These are phyloP conservation scores for Grammothele lineata DNA, from an alignment of 768 basidiomycete genomes.

Conservation along the genomic window DNA sequence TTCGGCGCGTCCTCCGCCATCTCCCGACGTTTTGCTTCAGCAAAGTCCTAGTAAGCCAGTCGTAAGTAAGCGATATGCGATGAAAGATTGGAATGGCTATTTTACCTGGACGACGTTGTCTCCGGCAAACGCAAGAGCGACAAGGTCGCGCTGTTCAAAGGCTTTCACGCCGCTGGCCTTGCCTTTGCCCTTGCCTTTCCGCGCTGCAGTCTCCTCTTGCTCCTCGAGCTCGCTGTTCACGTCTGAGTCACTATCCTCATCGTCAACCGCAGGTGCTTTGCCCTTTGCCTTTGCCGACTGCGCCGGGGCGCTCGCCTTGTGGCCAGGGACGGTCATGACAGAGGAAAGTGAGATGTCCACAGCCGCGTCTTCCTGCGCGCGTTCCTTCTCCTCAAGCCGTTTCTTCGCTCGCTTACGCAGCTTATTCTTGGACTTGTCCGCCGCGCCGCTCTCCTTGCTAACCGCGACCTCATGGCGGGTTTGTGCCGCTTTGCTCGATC, in stretches of 20 bases:
- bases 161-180: constrained; percentile 46
- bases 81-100: too few species aligned
- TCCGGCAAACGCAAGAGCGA: constrained; percentile 93
- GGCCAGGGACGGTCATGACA: constrained; percentile 32
- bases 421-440: constrained; percentile 68
- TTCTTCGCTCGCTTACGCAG: constrained; percentile 64
- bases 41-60: constrained; percentile 67
- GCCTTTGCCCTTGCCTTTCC: constrained; percentile 37
- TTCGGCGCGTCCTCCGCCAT: constrained; percentile 84
- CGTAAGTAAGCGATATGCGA: too few species aligned
- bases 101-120: constrained; percentile 89
- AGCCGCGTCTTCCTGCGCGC: constrained; percentile 65
- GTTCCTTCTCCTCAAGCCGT: constrained; percentile 50
- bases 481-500: constrained; percentile 46
- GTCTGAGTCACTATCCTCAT: constrained; percentile 44
- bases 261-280: neutral
- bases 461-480: constrained; percentile 74
- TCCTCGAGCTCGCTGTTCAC: constrained; percentile 65
- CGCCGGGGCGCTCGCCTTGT: constrained; percentile 5
- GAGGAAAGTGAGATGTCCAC: constrained; percentile 72
- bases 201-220: constrained; percentile 48
- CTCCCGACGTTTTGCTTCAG: constrained; percentile 75
- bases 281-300: neutral
- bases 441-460: constrained; percentile 56
- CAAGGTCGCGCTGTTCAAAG: constrained; percentile 88